Base-by-base conservation (phyloP, 1,284 basidiomycete genomes). In the Coniferiporia weirii region DNA sequence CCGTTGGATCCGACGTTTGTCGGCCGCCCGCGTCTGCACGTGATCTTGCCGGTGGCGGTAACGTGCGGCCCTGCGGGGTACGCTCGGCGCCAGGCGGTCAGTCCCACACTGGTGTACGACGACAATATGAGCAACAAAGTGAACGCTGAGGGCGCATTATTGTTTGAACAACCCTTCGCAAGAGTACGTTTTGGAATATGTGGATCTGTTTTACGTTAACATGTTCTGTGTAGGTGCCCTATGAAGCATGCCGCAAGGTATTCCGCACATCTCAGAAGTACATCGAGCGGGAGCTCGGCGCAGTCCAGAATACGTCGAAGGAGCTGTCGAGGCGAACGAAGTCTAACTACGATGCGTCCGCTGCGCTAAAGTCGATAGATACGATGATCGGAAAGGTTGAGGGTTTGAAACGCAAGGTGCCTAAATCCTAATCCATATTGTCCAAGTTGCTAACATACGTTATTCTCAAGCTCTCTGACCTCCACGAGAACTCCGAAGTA, bases 141-240 rank as follows among this genome's bases (percentile, higher is more conserved):
- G 52, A 89, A 87, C 64, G 66, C 79, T 5, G 92, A 94, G 54
- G 91, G 90, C 1, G 78, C 89, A n/a, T 75, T 95, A 65, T 80
- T 95, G 55, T 89, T 95, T 62, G 93, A 95, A 71, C 90, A 94
- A 66, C 91, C 92, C 0, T 91, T 94, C 68, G 83, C 82, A n/a
- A 78, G 84, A 65, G 89, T 91, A 65, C 66, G 81, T 70, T 35
- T 61, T 20, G 38, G 56, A 60, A 51, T 50, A 59, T 53, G 49
- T 45, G 47, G 48, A 59, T 38, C 15, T 64, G 13, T 65, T 27
- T 63, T 62, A 65, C 61, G 56, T 20, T 19, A 55, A 61, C 40
- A 54, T 60, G 36, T 59, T 51, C 61, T 54, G 40, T 52, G 12
- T 45, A 93, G 91, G 88, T 93, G 32, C 91, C 91, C 15, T 89